Conservation (phyloP, 1,284 basidiomycete species). For the Trichosporon inkin region DNA sequence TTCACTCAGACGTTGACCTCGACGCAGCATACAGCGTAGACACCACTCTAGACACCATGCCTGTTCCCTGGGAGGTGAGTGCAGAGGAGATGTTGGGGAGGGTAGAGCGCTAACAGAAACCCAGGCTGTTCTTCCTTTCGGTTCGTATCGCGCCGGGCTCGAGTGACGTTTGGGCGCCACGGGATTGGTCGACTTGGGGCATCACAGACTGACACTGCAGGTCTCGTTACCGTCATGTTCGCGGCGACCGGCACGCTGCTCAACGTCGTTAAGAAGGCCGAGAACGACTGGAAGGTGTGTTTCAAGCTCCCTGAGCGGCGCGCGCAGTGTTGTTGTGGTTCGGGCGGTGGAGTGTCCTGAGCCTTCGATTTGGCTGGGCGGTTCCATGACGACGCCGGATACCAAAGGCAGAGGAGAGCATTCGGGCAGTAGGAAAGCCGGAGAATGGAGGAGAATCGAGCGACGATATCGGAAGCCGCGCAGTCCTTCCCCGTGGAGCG, state of each 20-base stretch:
- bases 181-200: constrained; percentile 6
- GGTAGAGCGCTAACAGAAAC: constrained; percentile 11
- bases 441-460: background rate
- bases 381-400: too few species aligned
- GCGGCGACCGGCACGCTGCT: constrained; percentile 79
- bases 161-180: background rate
- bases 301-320: background rate
- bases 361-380: background rate
- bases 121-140: constrained; percentile 81
- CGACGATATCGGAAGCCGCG: background rate
- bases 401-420: too few species aligned
- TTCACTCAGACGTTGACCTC: constrained; percentile 8
- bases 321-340: constrained; percentile 3
- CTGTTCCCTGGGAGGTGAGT: constrained; percentile 75
- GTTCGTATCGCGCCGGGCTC: constrained; percentile 51
- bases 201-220: constrained; percentile 51
- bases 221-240: constrained; percentile 81
- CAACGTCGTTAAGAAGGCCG: constrained; percentile 66
- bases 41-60: constrained; percentile 57
- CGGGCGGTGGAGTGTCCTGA: background rate
- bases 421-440: too few species aligned
- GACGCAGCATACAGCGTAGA: constrained; percentile 8
- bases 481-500: background rate
- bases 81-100: background rate
- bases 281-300: constrained; percentile 84